Evolutionary conservation across 2,329 filamentous ascomycete genomes (phyloP), one percentile per base, ranked within the genome.

Genomic region (Aplosporella prunicola): DNA sequence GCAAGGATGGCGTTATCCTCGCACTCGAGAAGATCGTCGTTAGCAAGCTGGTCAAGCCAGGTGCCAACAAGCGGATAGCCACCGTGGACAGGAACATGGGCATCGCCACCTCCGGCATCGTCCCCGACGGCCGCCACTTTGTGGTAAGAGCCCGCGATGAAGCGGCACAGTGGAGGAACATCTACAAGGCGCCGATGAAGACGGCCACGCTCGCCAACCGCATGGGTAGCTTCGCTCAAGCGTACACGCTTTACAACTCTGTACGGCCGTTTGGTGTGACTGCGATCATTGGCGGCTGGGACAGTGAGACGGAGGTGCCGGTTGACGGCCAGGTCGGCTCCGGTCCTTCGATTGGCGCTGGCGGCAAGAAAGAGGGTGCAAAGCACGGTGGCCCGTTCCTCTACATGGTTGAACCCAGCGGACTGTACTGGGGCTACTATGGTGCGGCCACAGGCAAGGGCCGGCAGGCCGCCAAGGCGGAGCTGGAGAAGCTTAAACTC

Each of bases 371-470:
- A 28, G 64, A 76, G 43, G 68, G 77, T 53, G 79, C 78, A 54
- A 82, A 77, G 61, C 78, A 87, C 58, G 91, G 91, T 50, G 91
- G 89, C 1, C 91, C 91, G 15, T 88, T 80, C 45, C 76, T 98
- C 44, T 98, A 95, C 74, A 98, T 98, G 91, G 89, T 98, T 51
- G 91, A 98, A 70, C 91, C 91, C 27, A 94, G 87, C 55, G 91
- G 91, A 39, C 67, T 89, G 49, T 96, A 94, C 72, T 98, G 91
- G 91, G 91, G 91, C 43, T 98, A 98, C 73, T 95, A 95, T 62
- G 91, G 91, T 51, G 91, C 91, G 25, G 91, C 91, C 33, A 95
- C 91, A 10, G 91, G 91, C 56, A 98, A 98, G 67, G 91, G 91
- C 45, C 76, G 91, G 51, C 91, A 98, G 68, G 82, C 88, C 36